Evolutionary conservation across 306 rosid genomes (phyloP).

Genomic region (Corylus avellana): DNA sequence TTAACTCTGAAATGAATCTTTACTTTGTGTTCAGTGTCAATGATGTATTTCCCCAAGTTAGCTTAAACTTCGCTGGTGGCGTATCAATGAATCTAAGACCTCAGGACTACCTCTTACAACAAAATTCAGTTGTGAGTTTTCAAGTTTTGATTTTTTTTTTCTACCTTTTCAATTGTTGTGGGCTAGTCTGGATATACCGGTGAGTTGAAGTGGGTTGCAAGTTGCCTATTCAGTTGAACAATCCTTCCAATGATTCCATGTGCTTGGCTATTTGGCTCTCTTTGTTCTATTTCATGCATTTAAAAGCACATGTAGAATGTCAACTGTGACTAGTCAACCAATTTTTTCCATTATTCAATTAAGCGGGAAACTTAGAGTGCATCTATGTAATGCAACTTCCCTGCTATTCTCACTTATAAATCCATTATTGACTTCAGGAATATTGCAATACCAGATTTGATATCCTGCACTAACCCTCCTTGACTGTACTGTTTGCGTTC

Average conservation of each 20-base stretch:
- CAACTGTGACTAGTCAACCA: neutral
- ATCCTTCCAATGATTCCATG: conserved; percentile 1
- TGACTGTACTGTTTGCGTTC: neutral
- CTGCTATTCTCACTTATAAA: neutral
- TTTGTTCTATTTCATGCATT: neutral
- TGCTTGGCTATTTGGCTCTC: neutral
- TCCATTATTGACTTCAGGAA: neutral
- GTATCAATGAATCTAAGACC: conserved; percentile 77
- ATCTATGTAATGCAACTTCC: neutral
- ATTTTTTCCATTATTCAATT: neutral
- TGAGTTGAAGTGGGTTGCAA: conserved; percentile 24
- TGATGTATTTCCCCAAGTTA: conserved; percentile 84
- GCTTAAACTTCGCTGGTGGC: conserved; percentile 84
- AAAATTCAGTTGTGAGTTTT: conserved; percentile 73
- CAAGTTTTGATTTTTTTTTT: conserved; percentile 14
- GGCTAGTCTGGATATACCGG: conserved; percentile 14
- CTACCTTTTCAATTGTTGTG: neutral
- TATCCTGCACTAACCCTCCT: neutral
- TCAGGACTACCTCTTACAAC: conserved; percentile 89
- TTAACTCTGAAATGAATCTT: conserved; percentile 22
- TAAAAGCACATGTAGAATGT: neutral
- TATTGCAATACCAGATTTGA: neutral
- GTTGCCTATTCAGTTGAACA: conserved; percentile 19
- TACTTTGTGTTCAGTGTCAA: conserved; percentile 51
- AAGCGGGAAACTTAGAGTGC: neutral